Evolutionary conservation across 345 rosid species (phyloP), one percentile per base, ranked within the genome.

Genomic region (Isatis tinctoria): DNA sequence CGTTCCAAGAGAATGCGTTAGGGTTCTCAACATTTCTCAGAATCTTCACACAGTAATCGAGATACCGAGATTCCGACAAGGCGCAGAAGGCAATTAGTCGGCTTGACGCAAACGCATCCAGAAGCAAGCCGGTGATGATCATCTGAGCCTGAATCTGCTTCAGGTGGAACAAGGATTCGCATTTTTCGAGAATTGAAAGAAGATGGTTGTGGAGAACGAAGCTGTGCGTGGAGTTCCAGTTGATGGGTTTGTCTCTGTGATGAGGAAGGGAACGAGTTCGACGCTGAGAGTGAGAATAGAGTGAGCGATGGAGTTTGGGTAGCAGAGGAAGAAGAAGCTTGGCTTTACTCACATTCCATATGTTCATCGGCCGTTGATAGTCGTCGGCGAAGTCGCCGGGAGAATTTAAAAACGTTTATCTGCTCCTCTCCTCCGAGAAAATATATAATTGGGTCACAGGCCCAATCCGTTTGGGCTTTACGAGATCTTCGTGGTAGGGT

Each of bases 131-230:
- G 6, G 82, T 82, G 63, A 81, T 28, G 43, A 72, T 73, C 86
- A 87, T 81, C 74, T 83, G 96, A 72, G 96, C 69, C 74, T 91
- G 97, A 51, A 91, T 82, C 79, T 89, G 91, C 80, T 83, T 89
- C 79, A 89, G 30, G 16, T 93, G 94, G 66, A 74, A 18, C 27
- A 88, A 57, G 40, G 85, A 84, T 35, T 78, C 71, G 87, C 85
- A 88, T 39, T 83, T 80, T 57, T 88, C 88, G 40, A 88, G 86
- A 1, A 87, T 40, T 5, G 84, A 82, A 33, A 87, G 87, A 49
- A 91, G 72, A 49, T 91, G 93, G 45, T 79, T 83, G n/a, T 81
- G 69, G 53, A 81, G 88, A 73, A 84, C 82, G 62, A 80, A 78
- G n/a, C 70, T 6, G 65, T 74, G 84, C 17, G 77, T 77, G 41